Conservation (phyloP, 441 rosid species). For the Populus tomentosa region DNA sequence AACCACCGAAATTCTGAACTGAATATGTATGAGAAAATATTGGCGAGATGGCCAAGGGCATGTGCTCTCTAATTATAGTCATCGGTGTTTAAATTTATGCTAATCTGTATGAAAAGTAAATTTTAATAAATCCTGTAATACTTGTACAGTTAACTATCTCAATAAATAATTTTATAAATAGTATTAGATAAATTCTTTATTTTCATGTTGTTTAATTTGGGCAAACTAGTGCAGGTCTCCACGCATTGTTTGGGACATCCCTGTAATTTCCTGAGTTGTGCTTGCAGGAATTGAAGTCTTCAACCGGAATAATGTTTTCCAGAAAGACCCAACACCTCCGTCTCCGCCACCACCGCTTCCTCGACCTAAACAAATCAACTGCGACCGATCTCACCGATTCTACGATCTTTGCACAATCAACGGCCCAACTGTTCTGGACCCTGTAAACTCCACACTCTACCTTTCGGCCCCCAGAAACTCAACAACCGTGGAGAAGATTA, state of each 20-base stretch:
- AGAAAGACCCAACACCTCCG: not conserved
- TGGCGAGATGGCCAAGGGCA: too few relatives aligned
- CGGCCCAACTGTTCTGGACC: slow-evolving; percentile 40
- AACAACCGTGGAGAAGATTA: slow-evolving; percentile 25
- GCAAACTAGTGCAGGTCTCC: too few relatives aligned
- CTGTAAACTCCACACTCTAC: slow-evolving; percentile 16
- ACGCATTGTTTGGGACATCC: too few relatives aligned
- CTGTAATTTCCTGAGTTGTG: not conserved
- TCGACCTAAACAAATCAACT: slow-evolving; percentile 22
- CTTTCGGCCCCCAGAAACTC: slow-evolving; percentile 25
- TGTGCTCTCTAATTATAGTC: too few relatives aligned
- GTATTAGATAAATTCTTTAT: not conserved
- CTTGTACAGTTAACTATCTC: too few relatives aligned
- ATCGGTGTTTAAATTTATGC: too few relatives aligned
- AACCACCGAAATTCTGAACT: too few relatives aligned
- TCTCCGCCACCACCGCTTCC: not conserved
- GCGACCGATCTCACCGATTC: slow-evolving; percentile 42
- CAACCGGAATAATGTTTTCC: not conserved
- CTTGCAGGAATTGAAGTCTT: slow-evolving; percentile 3
- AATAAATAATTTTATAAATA: too few relatives aligned
- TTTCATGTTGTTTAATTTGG: too few relatives aligned
- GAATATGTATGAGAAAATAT: too few relatives aligned
- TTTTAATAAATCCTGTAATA: too few relatives aligned
- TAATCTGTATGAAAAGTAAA: too few relatives aligned
- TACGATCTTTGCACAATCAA: slow-evolving; percentile 51